Evolutionary conservation across 306 rosid species (phyloP).

Genomic region (Styphnolobium japonicum): DNA sequence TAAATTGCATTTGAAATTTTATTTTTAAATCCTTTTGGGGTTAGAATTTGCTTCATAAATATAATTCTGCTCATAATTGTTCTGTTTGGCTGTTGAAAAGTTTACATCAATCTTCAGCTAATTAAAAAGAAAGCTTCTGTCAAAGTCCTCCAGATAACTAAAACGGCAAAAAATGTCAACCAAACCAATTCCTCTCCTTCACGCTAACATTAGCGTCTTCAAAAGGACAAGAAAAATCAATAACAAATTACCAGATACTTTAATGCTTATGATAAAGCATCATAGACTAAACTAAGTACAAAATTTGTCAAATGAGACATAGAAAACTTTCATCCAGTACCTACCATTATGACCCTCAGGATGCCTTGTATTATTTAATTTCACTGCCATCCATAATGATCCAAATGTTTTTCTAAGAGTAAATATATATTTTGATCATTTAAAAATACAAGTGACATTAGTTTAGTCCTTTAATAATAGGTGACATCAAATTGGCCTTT

Average conservation of each 20-base stretch:
- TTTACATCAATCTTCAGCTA: conserved; percentile 21
- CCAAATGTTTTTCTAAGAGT: too few species aligned
- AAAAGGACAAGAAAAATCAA: neutral
- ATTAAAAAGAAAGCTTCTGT: neutral
- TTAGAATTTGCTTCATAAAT: neutral
- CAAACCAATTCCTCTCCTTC: conserved; percentile 20
- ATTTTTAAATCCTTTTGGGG: neutral
- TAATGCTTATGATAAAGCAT: neutral
- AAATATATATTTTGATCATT: too few species aligned
- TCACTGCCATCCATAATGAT: neutral
- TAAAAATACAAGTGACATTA: too few species aligned
- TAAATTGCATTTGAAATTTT: neutral
- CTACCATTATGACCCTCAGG: conserved; percentile 13
- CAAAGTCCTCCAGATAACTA: conserved; percentile 32
- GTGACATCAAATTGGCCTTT: too few species aligned
- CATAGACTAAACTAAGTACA: neutral
- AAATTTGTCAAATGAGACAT: conserved; percentile 7
- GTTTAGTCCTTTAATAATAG: too few species aligned
- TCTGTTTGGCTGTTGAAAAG: conserved; percentile 31
- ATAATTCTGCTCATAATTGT: neutral
- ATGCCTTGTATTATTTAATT: conserved; percentile 22
- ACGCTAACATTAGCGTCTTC: conserved; percentile 31
- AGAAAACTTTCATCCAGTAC: conserved; percentile 10
- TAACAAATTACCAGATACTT: neutral
- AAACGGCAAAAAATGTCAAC: conserved; percentile 34